Conservation (phyloP, 2,329 filamentous ascomycete genomes). For the Neofusicoccum cordaticola region DNA sequence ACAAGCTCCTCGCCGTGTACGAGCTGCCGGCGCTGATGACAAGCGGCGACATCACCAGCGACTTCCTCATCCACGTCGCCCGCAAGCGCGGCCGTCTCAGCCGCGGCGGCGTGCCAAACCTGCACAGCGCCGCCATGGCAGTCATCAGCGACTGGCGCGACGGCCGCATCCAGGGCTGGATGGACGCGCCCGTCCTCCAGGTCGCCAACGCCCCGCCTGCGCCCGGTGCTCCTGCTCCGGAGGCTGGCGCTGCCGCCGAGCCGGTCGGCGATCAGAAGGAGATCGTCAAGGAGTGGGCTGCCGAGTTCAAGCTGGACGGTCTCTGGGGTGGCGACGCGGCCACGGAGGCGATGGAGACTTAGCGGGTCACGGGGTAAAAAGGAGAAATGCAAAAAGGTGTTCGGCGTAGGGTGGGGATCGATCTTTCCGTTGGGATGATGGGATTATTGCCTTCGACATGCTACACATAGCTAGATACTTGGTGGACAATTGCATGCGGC, state of each 20-base stretch:
- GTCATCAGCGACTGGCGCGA: constrained; percentile 97
- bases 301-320: constrained; percentile 92
- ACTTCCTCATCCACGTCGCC: constrained; percentile 93
- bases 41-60: constrained; percentile 74
- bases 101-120: constrained; percentile 84
- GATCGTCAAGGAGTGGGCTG: constrained; percentile 88
- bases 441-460: not conserved
- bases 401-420: not conserved
- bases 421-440: not conserved
- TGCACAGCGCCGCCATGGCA: constrained; percentile 82
- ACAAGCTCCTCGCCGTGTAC: constrained; percentile 80
- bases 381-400: constrained; percentile 11
- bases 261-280: constrained; percentile 67
- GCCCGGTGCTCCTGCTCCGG: constrained; percentile 22
- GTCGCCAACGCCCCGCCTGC: constrained; percentile 43
- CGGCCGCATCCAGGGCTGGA: constrained; percentile 90
- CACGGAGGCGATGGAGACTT: constrained; percentile 37
- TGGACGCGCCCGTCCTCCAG: constrained; percentile 68
- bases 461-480: not conserved
- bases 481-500: not conserved
- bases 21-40: constrained; percentile 74
- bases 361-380: not conserved
- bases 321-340: constrained; percentile 72
- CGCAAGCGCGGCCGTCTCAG: constrained; percentile 87
- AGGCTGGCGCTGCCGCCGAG: constrained; percentile 19